Base-by-base conservation (phyloP, 2,329 filamentous ascomycete species). In the Drechmeria coniospora region DNA sequence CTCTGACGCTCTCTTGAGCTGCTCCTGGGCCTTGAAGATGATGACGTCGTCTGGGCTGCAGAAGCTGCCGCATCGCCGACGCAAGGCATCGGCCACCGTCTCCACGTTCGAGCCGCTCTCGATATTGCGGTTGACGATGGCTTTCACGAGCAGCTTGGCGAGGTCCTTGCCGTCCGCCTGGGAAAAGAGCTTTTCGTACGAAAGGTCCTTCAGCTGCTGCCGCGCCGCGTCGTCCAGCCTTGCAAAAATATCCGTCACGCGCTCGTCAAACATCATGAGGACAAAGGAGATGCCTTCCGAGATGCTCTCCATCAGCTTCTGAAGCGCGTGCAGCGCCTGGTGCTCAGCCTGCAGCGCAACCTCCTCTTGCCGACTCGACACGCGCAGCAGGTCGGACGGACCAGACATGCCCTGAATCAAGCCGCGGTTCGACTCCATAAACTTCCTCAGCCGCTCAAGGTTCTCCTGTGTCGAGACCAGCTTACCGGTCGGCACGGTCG, bases 281-380 rank as follows among this genome's bases (percentile, higher is more conserved):
- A 94, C 83, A 42, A 98, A 98, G 0, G 87, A 92, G 28, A 98
- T 93, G 4, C 90, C 90, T 50, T 98, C 90, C 6, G 90, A 86
- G 21, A 94, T 90, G 49, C 83, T 83, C 30, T 78, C 76, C 51
- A 94, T 82, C 15, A 98, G 63, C 37, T 79, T 75, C 36, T 92
- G 72, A 26, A 98, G 60, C 2, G 83, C 83, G 45, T 90, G 79
- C 37, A 98, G 66, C 8, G 86, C 86, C 41, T 92, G 81, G 48
- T 98, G 87, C 51, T 98, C 90, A 10, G 83, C 87, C 50, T 94
- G 87, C 14, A 93, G 63, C 1, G 86, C 82, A 26, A 93, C 71
- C 50, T 95, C 87, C 42, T 94, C 90, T 46, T 93, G 80, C 37
- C 87, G 77, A 31, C 74, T 90, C 1, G 72, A 69, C 1, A 78